These are phyloP conservation scores for Chytriomyces hyalinus DNA, from an alignment of 192 early-diverging fungal genomes.

Conservation along the genomic window DNA sequence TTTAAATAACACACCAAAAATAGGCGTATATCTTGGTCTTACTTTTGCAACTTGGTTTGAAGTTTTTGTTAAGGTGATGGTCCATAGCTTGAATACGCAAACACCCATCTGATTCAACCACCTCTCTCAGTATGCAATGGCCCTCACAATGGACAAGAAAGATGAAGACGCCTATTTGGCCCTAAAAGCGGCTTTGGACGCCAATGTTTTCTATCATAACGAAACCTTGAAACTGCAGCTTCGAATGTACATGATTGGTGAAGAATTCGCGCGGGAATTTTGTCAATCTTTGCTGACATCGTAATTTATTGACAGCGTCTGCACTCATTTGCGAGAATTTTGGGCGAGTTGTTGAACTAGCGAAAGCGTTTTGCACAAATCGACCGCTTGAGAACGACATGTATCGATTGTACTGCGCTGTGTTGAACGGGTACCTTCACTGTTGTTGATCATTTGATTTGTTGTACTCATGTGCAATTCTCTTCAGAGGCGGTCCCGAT, in stretches of 20 bases:
- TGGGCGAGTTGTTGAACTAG: constrained; percentile 38
- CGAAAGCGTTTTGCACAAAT: constrained; percentile 39
- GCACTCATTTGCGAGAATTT: constrained; percentile 48
- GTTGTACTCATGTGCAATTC: not conserved
- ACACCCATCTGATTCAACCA: not conserved
- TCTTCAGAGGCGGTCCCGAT: constrained; percentile 43
- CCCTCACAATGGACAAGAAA: constrained; percentile 54
- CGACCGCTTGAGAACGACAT: constrained; percentile 40
- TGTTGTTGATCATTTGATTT: not conserved
- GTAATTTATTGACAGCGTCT: constrained; percentile 18
- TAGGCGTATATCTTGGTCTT: constrained; percentile 46
- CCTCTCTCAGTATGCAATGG: constrained; percentile 59
- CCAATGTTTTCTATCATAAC: constrained; percentile 69
- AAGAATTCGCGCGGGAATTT: constrained; percentile 13
- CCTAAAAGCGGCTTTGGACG: constrained; percentile 59
- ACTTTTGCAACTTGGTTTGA: constrained; percentile 68
- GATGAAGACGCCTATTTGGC: constrained; percentile 62
- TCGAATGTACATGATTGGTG: constrained; percentile 67
- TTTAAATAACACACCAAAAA: not conserved
- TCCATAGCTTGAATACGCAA: not conserved
- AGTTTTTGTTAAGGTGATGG: constrained; percentile 64
- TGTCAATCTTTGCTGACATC: constrained; percentile 1
- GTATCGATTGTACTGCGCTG: constrained; percentile 58
- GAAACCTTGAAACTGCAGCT: constrained; percentile 38
- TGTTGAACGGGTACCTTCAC: constrained; percentile 46